Base-by-base conservation (phyloP, 345 rosid genomes). In the Bruguiera parviflora region DNA sequence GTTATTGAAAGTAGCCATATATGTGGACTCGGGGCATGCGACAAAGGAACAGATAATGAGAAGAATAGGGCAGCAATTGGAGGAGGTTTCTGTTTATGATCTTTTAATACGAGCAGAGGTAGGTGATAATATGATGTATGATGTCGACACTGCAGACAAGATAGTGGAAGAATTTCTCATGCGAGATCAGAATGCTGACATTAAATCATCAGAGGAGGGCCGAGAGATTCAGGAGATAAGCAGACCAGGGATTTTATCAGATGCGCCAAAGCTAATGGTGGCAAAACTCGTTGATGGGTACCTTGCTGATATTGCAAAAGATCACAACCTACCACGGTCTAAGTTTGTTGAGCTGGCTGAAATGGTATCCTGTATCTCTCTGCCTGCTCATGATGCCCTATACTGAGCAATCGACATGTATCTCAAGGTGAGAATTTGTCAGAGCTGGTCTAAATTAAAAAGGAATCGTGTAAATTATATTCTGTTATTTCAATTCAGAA, bases 261-360 rank as follows among this genome's bases (percentile, higher is more conserved):
- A 86, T 74, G 94, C 96, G 68, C 85, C 94, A 21, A 92, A 89
- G 84, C 86, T 89, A 29, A 89, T 89, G 88, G 96, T 89, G 68
- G 97, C 77, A 19, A 89, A 89, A 82, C 72, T 87, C 25, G 81
- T 89, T 16, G 96, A 92, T 74, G 83, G 85, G 9, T 92, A 89
- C 83, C 92, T 92, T 24, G 70, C 88, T 63, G 98, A 92, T 77
- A 81, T 88, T 59, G 87, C 94, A 0, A 92, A 85, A 78, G 96
- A 92, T 79, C 86, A 76, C 51, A 84, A 82, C 66, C 78, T 92
- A 66, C 83, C 89, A 27, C 58, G 79, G 18, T 76, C 66, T 5
- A 83, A 78, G 78, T 92, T 92, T 74, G 71, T 88, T 4, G 84
- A 83, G 71, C 89, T 92, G 31, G 91, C 96, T 28, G 87, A 87